Evolutionary conservation across 306 rosid species (phyloP), one percentile per base, ranked within the genome.

Genomic region (Oxytropis ochrocephala): DNA sequence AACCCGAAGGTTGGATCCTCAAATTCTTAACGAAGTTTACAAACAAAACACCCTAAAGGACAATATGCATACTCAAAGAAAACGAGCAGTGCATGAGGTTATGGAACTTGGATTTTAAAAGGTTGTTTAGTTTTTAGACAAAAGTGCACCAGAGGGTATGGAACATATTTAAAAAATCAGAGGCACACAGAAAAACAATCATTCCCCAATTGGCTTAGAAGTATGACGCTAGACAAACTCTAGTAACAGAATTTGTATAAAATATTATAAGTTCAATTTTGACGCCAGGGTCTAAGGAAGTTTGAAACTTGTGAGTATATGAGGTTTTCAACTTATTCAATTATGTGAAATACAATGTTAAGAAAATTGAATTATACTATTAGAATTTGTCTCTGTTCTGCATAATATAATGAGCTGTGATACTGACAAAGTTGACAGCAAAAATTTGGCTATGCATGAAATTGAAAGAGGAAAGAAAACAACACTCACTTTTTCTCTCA

Each of bases 401-500:
- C 16, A 50, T 72, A 58, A 46, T 29, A 43, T 51, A 61, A 11
- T 11, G 16, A 42, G 57, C 71, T 64, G 30, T 55, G 4, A 72
- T 64, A 24, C 35, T 13, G 58, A 11, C 44, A 60, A 77, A 13
- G 27, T 53, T 33, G 39, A 54, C 16, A 49, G 30, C 9, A 50
- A 56, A 3, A 11, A 38, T 38, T 46, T 46, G 53, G 30, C 5
- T 19, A 36, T 41, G 49, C 62, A 51, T 61, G 27, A 58, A 19
- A 41, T n/a, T 9, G 11, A 41, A 27, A 60, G 41, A 64, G 42
- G 70, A 17, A 66, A 74, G 44, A 13, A 46, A 56, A 11, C 11
- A 27, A 19, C 41, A 82, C 87, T 80, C 74, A 90, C 98, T 52
- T 93, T 93, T 44, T 93, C 97, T 79, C 98, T 85, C 84, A 90